Evolutionary conservation across 2,329 filamentous ascomycete species (phyloP), one percentile per base, ranked within the genome.

Genomic region (Neonectria faginata): DNA sequence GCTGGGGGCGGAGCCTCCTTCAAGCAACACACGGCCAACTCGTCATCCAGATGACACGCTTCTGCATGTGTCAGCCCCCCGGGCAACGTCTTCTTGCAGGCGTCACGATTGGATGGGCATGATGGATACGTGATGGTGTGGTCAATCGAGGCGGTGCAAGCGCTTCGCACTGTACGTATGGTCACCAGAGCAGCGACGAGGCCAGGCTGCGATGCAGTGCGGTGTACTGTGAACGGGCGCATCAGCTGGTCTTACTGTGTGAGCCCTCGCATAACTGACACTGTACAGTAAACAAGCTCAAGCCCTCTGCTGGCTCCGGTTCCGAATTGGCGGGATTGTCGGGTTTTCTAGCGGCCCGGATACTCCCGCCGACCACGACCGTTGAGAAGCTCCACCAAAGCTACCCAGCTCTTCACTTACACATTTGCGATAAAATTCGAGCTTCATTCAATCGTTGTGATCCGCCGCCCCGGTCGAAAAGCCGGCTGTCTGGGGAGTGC

Each of bases 321-420:
- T 57, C 27, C 10, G 29, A 14, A 44, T 48, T 51, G 50, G 25
- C 18, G 18, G 31, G 29, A 22, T 41, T 33, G 25, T 57, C 70
- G 70, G 70, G 69, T 67, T 73, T 73, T 73, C 69, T 71, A 58
- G 62, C 70, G 70, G 69, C 64, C 70, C 70, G 70, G 62, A 50
- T 14, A 22, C 31, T 56, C 48, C 33, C 45, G 45, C 33, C 33
- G 18, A 45, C 29, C 47, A 25, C 44, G 33, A 47, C 14, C 18
- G 45, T 41, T 36, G 36, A 12, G 12, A 51, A 14, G 42, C 60
- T 67, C 64, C 61, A 59, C 64, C 25, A 62, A 41, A 62, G 62
- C 65, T 56, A 42, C 8, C 39, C 39, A 39, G 42, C 52, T 51
- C 22, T 36, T 55, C 25, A 48, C 51, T 59, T 60, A 55, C 50